Evolutionary conservation across 306 rosid species (phyloP).

Genomic region (Sphenostylis stenocarpa): DNA sequence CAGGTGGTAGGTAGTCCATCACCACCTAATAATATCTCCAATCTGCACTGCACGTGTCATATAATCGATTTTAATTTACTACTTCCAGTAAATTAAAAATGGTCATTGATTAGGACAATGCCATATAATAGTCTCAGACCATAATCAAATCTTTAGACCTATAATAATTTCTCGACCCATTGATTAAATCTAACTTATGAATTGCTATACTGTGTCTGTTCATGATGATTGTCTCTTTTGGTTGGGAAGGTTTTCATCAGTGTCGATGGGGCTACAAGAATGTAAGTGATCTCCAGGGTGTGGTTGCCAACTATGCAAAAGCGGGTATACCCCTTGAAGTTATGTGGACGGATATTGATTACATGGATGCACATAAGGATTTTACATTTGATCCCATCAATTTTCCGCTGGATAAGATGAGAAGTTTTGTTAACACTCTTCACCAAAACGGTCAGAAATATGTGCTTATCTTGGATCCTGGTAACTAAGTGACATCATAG

Average conservation of each 20-base stretch:
- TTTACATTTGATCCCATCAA: slow-evolving; percentile 85
- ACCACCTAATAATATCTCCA: too few relatives aligned
- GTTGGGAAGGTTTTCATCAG: slow-evolving; percentile 76
- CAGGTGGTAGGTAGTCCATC: too few relatives aligned
- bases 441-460: slow-evolving; percentile 83
- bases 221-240: too few relatives aligned
- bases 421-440: slow-evolving; percentile 51
- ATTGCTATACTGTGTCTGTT: too few relatives aligned
- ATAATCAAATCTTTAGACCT: too few relatives aligned
- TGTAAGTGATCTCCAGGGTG: slow-evolving; percentile 59
- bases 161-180: too few relatives aligned
- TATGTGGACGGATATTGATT: slow-evolving; percentile 92
- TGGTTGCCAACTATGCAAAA: slow-evolving; percentile 73
- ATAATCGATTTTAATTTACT: too few relatives aligned
- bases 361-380: slow-evolving; percentile 89
- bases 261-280: slow-evolving; percentile 83
- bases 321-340: slow-evolving; percentile 88
- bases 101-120: too few relatives aligned
- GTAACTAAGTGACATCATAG: slow-evolving; percentile 34
- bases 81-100: too few relatives aligned
- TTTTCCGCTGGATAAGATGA: slow-evolving; percentile 69
- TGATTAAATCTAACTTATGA: too few relatives aligned
- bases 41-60: too few relatives aligned
- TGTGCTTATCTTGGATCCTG: slow-evolving; percentile 84
- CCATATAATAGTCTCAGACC: too few relatives aligned